These are phyloP conservation scores for Gliomastix tumulicola DNA, from an alignment of 2,329 filamentous ascomycete species.

Conservation along the genomic window DNA sequence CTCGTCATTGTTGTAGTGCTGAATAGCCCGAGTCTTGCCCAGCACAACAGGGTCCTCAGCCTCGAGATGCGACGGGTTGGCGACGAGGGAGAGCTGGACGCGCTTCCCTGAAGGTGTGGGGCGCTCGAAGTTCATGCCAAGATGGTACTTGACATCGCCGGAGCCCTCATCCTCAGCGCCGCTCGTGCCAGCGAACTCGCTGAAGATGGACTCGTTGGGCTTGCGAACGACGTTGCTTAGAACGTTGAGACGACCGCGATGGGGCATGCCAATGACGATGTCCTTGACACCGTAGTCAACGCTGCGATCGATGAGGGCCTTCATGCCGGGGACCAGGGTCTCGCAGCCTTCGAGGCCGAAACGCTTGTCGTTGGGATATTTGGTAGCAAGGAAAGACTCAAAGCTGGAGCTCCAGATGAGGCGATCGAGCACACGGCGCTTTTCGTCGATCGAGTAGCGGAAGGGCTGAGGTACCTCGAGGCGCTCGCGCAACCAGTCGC, in stretches of 20 bases:
- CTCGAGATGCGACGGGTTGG: constrained; percentile 97
- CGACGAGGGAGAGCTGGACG: constrained; percentile 96
- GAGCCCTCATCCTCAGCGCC: constrained; percentile 92
- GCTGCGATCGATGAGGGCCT: constrained; percentile 94
- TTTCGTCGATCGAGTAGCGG: constrained; percentile 97
- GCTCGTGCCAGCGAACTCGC: constrained; percentile 85
- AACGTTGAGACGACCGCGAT: constrained; percentile 95
- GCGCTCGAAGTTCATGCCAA: constrained; percentile 99
- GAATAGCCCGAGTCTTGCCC: constrained; percentile 93
- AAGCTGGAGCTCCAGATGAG: constrained; percentile 99
- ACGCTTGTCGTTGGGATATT: constrained; percentile 99
- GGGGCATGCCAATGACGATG: constrained; percentile 98
- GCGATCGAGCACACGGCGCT: constrained; percentile 92
- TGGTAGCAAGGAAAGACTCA: constrained; percentile 88
- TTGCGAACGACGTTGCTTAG: constrained; percentile 97
- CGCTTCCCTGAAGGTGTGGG: constrained; percentile 97
- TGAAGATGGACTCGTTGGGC: constrained; percentile 99
- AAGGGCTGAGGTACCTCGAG: constrained; percentile 91
- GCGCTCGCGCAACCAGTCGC: constrained; percentile 95
- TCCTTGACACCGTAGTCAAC: constrained; percentile 98
- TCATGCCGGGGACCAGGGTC: constrained; percentile 96
- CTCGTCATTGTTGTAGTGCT: constrained; percentile 99
- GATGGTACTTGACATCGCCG: constrained; percentile 97
- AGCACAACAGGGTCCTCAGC: constrained; percentile 96
- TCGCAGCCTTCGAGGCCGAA: constrained; percentile 98